Evolutionary conservation across 805 yeast species (phyloP), one percentile per base, ranked within the genome.

Genomic region (Yamadazyma kitorensis): DNA sequence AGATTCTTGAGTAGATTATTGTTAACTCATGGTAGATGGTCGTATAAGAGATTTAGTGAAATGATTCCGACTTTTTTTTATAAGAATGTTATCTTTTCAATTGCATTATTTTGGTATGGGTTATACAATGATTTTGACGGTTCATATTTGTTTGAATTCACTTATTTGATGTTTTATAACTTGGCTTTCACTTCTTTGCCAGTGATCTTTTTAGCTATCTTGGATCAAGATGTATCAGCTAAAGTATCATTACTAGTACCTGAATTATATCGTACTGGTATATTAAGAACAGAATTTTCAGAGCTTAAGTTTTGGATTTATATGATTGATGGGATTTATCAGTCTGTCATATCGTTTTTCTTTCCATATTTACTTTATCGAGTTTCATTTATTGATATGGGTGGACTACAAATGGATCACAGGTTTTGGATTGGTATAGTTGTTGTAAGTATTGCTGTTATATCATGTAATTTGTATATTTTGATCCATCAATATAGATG

Each of bases 11-110:
- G 82, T 0, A 72, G 85, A 46, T 63, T 85, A 41, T 59, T 85
- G 7, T 57, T 85, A 31, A 85, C 81, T 18, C 95, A 85, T 58
- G 95, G 95, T 20, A 70, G 93, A 59, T 85, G 95, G 95, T 81
- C 88, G 1, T 85, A 85, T 54, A 83, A 81, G 56, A 69, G 94
- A 57, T 67, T 85, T 29, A 74, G 86, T 22, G 94, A 85, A 60
- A 83, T 84, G 89, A 80, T 85, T 47, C 93, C 93, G 11, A 68
- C 78, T 47, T 85, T 85, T 61, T 85, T 85, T 51, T 85, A 76
- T 61, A 85, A 85, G 57, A 85, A 85, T 54, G 85, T 82, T 35
- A 76, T 80, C 42, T 85, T 82, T 65, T 76, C 86, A 0, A 54
- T 83, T 46, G 78, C 93, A 0, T 64, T 81, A 43, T 84, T 83